Evolutionary conservation across 2,329 filamentous ascomycete genomes (phyloP).

Genomic region (Torrubiella hemipterigena): DNA sequence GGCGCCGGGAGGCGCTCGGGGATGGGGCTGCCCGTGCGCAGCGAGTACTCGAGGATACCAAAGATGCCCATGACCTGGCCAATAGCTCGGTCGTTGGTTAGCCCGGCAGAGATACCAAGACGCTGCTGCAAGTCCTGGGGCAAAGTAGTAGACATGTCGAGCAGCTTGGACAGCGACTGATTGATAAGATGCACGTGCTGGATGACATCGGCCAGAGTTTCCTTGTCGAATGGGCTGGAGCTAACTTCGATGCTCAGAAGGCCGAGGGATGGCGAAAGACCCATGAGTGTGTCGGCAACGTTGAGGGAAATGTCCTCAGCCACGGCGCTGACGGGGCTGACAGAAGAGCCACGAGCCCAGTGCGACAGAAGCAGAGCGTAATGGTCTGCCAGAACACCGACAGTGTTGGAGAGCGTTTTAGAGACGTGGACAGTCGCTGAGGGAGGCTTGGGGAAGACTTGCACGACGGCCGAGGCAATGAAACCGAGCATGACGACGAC

Average conservation of each 20-base stretch:
- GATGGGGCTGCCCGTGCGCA: constrained; percentile 33
- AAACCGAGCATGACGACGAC: constrained; percentile 32
- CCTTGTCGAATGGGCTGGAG: constrained; percentile 17
- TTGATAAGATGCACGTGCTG: constrained; percentile 20
- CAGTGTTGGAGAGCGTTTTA: constrained; percentile 28
- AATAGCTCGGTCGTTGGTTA: constrained; percentile 29
- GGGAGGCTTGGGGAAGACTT: constrained; percentile 32
- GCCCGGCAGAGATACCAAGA: constrained; percentile 22
- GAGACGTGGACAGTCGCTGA: constrained; percentile 31
- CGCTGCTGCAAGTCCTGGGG: constrained; percentile 26
- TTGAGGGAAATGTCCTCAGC: constrained; percentile 17
- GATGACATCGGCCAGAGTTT: constrained; percentile 16
- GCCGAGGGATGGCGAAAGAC: constrained; percentile 13
- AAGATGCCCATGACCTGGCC: constrained; percentile 39
- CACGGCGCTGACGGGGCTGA: constrained; percentile 16
- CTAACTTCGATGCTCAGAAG: constrained; percentile 18
- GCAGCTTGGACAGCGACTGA: constrained; percentile 17
- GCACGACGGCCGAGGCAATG: constrained; percentile 27
- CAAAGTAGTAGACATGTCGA: constrained; percentile 21
- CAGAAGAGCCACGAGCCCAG: constrained; percentile 20
- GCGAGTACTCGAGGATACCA: constrained; percentile 29
- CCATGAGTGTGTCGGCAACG: constrained; percentile 15
- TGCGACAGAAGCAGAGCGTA: constrained; percentile 35
- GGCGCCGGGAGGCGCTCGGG: constrained; percentile 35
- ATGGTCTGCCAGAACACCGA: constrained; percentile 31